These are phyloP conservation scores for Hypoxylon sp. DNA, from an alignment of 2,329 filamentous ascomycete genomes.

Conservation along the genomic window DNA sequence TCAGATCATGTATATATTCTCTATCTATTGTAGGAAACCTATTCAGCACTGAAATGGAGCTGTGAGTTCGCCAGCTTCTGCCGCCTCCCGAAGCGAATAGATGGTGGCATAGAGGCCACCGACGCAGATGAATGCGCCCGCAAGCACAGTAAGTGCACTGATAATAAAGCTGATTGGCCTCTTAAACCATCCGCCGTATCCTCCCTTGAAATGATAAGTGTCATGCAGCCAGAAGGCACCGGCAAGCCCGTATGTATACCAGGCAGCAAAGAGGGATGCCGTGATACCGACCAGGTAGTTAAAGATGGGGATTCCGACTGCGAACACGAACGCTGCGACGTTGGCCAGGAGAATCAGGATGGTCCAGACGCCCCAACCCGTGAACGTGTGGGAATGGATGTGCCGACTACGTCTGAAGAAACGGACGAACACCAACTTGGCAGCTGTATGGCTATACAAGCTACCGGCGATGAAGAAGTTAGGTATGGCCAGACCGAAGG, in stretches of 20 bases:
- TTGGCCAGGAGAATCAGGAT: constrained; percentile 56
- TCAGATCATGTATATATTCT: background rate
- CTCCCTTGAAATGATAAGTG: constrained; percentile 52
- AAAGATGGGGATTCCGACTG: constrained; percentile 61
- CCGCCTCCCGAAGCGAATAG: constrained; percentile 40
- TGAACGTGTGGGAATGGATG: constrained; percentile 55
- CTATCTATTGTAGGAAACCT: background rate
- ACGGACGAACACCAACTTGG: constrained; percentile 60
- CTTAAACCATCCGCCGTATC: constrained; percentile 48
- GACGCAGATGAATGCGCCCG: constrained; percentile 58
- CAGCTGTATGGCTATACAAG: constrained; percentile 59
- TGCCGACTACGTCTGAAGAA: constrained; percentile 56
- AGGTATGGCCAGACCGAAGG: constrained; percentile 59
- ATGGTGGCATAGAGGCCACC: constrained; percentile 60
- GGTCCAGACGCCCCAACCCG: constrained; percentile 58
- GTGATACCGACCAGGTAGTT: constrained; percentile 61
- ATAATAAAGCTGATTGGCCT: constrained; percentile 50
- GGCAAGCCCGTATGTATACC: constrained; percentile 62
- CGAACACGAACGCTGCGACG: constrained; percentile 52
- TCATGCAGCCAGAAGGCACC: constrained; percentile 62
- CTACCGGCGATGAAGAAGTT: constrained; percentile 59
- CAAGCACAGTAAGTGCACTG: constrained; percentile 52
- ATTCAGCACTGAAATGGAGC: constrained; percentile 41
- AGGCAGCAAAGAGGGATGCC: constrained; percentile 59
- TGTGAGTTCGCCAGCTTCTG: constrained; percentile 38